Base-by-base conservation (phyloP, 2,329 filamentous ascomycete species). In the Verticillium albo-atrum region DNA sequence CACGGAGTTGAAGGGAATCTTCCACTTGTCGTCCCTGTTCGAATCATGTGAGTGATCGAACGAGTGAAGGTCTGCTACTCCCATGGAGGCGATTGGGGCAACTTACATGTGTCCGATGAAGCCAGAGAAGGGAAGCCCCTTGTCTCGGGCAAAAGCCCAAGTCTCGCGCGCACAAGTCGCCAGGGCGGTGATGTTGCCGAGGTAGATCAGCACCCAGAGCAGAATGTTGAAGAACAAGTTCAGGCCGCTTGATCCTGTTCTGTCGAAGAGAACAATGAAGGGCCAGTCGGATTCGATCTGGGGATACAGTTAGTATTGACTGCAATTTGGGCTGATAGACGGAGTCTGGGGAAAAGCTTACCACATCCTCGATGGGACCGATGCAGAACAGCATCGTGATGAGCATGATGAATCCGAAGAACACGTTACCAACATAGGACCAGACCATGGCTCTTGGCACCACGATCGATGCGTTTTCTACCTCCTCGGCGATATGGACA, bases 1-100 rank as follows among this genome's bases (percentile, higher is more conserved):
- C 55, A 74, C 64, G 2, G 72, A 62, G 60, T 73, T 72, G 59
- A 73, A 65, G 2, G 72, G 72, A 32, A 73, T 66, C 20, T 71
- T 65, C 57, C 66, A 63, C 10, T 61, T 65, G 17, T 55, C 10
- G 30, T 55, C 23, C 52, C 52, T 54, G 15, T 28, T 20, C 25
- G 20, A 54, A 12, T 7, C 17, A 28, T 28, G 52, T 54, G 26
- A 20, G 52, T n/a, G 52, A 42, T 42, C 5, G 35, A 42, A 42
- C 35, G 17, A 20, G 17, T 17, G 17, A 17, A 54, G 52, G 27
- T 32, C 6, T 54, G 15, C 25, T 54, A 15, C 7, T 30, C 15
- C 17, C 25, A 5, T n/a, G 27, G 27, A 6, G 27, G 35, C 35
- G 35, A 42, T 20, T 17, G 35, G 35, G n/a, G 12, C 9, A 4